Percentiles rank a stretch among this genome's conserved stretches.
Conservation (phyloP, 2,329 filamentous ascomycete genomes). For the Elsinoe perseae region DNA sequence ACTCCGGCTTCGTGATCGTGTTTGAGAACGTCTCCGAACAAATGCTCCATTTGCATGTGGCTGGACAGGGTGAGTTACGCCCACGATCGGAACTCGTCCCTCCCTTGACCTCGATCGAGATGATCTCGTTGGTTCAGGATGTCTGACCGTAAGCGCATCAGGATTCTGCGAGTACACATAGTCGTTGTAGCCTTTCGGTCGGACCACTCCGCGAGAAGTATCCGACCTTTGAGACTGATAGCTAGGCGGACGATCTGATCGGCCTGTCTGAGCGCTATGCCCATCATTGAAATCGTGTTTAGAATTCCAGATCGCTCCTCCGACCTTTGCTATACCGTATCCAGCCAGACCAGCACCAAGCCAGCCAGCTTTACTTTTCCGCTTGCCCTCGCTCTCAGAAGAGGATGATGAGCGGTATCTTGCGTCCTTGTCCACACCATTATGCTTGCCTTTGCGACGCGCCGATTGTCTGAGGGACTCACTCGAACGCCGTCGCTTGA, state of each 20-base stretch:
- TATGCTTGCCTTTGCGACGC: constrained; percentile 20
- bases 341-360: constrained; percentile 49
- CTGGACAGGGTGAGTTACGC: not conserved
- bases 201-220: constrained; percentile 38
- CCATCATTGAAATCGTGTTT: constrained; percentile 52
- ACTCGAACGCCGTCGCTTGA: constrained; percentile 26
- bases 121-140: not conserved
- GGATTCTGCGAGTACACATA: constrained; percentile 6
- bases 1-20: constrained; percentile 35
- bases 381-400: constrained; percentile 20
- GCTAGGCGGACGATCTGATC: constrained; percentile 18
- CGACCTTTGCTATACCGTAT: constrained; percentile 45
- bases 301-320: constrained; percentile 46
- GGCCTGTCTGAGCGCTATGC: constrained; percentile 51
- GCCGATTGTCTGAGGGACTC: constrained; percentile 26
- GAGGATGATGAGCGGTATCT: constrained; percentile 45
- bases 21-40: constrained; percentile 26
- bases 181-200: constrained; percentile 15
- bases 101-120: constrained; percentile 5
- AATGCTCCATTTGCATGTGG: not conserved
- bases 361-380: constrained; percentile 42
- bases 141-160: constrained; percentile 6
- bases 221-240: constrained; percentile 20
- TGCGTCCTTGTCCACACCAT: constrained; percentile 52
- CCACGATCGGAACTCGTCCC: not conserved